phyloP scores from a whole-genome alignment of 1,284 basidiomycete species.

The Trichosporon sp. region DNA sequence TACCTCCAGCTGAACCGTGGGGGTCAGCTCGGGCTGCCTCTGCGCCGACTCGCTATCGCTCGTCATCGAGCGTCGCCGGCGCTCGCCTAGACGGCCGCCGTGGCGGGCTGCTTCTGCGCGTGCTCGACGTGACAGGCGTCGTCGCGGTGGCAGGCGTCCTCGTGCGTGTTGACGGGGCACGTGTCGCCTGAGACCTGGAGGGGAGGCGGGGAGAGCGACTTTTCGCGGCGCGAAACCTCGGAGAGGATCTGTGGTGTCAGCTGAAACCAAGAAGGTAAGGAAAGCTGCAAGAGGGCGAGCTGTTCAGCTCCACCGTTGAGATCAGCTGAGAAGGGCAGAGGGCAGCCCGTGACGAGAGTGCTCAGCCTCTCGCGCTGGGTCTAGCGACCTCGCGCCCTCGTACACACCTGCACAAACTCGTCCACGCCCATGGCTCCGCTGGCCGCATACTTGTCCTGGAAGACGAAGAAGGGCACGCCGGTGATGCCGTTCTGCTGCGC shows the following conservation, averaged over 20 bases:
- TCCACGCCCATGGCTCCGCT: conserved; percentile 58
- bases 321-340: no score
- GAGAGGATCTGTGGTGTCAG: conserved; percentile 16
- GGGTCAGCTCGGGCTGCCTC: no score
- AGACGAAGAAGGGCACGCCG: conserved; percentile 59
- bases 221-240: conserved; percentile 25
- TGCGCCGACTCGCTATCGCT: not conserved
- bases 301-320: no score
- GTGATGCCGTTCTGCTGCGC: conserved; percentile 54
- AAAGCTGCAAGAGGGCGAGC: no score
- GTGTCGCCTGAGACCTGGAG: conserved; percentile 13
- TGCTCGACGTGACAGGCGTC: not conserved
- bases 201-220: conserved; percentile 17
- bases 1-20: no score
- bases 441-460: conserved; percentile 54
- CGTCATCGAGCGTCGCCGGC: not conserved
- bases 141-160: not conserved
- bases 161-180: conserved; percentile 14
- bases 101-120: not conserved
- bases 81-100: not conserved
- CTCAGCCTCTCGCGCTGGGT: no score
- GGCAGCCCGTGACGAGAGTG: no score
- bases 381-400: no score
- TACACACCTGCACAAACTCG: conserved; percentile 58
- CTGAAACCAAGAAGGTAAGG: no score